phyloP scores from a whole-genome alignment of 2,329 filamentous ascomycete species.

The Magnaporthiopsis incrustans region DNA sequence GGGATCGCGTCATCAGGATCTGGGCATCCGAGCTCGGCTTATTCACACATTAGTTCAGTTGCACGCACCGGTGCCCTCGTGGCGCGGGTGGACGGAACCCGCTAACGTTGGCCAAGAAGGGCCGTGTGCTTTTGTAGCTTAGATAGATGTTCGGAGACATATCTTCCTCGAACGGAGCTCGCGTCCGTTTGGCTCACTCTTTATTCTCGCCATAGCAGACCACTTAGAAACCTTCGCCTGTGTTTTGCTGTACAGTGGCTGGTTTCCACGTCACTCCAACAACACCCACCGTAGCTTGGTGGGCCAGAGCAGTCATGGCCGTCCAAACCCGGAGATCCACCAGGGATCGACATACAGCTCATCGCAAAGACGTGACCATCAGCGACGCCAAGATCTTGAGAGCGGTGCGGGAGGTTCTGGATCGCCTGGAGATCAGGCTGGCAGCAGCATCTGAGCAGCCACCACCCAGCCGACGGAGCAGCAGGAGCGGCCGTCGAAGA shows the following conservation, averaged over 20 bases:
- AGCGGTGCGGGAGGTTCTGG: conserved; percentile 2
- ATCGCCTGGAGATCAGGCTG: conserved; percentile 3
- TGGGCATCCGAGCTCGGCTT: neutral
- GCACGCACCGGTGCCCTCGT: neutral
- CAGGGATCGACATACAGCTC: neutral
- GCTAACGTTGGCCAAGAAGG: neutral
- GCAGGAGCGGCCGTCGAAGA: neutral
- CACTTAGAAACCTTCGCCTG: neutral
- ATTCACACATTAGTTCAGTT: neutral
- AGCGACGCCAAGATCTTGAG: neutral
- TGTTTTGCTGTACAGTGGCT: neutral
- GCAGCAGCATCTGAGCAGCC: conserved; percentile 1
- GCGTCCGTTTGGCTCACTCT: too few species aligned
- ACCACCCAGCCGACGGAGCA: neutral
- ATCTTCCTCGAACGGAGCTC: too few species aligned
- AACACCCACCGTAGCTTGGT: neutral
- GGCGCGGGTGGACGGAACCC: neutral
- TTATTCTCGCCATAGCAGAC: too few species aligned
- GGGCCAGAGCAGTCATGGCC: neutral
- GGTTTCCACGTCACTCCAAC: neutral
- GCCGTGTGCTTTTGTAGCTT: neutral
- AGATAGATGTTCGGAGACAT: neutral
- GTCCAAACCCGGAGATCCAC: neutral
- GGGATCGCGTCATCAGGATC: neutral
- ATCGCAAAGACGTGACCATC: neutral